These are phyloP conservation scores for Fusarium sp. DNA, from an alignment of 2,329 filamentous ascomycete species.

Conservation along the genomic window DNA sequence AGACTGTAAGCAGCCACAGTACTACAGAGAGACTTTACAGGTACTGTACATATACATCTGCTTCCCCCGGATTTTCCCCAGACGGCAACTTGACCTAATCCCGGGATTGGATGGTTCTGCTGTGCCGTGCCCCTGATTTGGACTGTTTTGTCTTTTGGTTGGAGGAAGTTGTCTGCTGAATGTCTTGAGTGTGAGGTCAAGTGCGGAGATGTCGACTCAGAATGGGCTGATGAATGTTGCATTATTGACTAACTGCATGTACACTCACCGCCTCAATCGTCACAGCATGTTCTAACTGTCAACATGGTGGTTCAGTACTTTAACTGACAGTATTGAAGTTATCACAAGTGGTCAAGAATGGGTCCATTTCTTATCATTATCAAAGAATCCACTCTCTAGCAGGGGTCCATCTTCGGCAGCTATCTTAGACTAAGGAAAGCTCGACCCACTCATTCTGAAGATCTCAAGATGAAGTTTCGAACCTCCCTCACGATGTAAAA, in stretches of 20 bases:
- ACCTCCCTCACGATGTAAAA: constrained; percentile 2
- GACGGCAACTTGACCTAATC: constrained; percentile 3
- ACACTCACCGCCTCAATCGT: constrained; percentile 10
- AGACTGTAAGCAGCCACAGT: constrained; percentile 14
- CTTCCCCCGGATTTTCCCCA: constrained; percentile 36
- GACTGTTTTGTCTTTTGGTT: constrained; percentile 22
- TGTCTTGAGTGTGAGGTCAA: constrained; percentile 20
- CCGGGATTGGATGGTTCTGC: constrained; percentile 1
- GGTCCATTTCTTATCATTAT: constrained; percentile 16
- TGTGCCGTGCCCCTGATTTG: constrained; percentile 20
- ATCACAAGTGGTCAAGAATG: constrained; percentile 21
- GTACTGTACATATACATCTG: constrained; percentile 11
- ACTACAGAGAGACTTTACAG: constrained; percentile 19
- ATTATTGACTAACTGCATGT: constrained; percentile 20
- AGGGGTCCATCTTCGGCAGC: constrained; percentile 30
- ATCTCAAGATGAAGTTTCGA: constrained; percentile 18
- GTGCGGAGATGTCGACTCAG: constrained; percentile 22
- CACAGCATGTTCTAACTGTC: not conserved
- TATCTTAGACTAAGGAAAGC: not conserved
- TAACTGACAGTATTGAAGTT: not conserved
- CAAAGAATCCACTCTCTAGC: constrained; percentile 29
- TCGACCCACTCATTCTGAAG: constrained; percentile 21
- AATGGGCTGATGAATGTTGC: constrained; percentile 38
- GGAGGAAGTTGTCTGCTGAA: constrained; percentile 1
- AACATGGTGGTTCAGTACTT: too few species aligned